Evolutionary conservation across 2,329 filamentous ascomycete genomes (phyloP).

Genomic region (Fusarium sp.): DNA sequence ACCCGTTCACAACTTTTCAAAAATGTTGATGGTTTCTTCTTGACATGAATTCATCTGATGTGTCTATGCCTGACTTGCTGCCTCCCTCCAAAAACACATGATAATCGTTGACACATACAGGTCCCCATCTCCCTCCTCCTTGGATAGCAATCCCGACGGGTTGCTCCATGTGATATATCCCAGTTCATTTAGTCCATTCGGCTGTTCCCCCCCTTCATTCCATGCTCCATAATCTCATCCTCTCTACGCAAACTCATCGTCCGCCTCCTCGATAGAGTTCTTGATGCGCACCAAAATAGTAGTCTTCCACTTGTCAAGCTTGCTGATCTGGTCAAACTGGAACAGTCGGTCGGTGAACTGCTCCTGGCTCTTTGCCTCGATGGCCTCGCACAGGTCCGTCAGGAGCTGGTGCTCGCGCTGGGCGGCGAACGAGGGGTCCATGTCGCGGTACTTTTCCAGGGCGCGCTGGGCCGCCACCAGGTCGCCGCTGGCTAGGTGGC

Average conservation of each 20-base stretch:
- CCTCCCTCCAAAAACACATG: conserved; percentile 4
- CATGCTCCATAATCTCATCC: neutral
- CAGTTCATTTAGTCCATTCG: conserved; percentile 17
- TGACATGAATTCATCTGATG: conserved; percentile 16
- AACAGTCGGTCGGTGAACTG: conserved; percentile 87
- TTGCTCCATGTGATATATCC: conserved; percentile 36
- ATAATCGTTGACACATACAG: conserved; percentile 14
- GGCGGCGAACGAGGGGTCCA: conserved; percentile 80
- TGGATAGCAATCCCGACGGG: conserved; percentile 12
- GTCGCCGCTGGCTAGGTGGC: conserved; percentile 81
- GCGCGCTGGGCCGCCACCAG: conserved; percentile 83
- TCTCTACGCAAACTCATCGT: conserved; percentile 58
- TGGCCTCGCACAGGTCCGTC: conserved; percentile 78
- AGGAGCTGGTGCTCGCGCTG: conserved; percentile 87
- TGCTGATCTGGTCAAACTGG: conserved; percentile 91
- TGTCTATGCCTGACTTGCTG: conserved; percentile 23
- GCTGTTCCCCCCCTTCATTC: neutral
- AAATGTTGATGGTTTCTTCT: neutral
- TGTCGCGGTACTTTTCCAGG: conserved; percentile 83
- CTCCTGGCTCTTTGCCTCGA: conserved; percentile 84
- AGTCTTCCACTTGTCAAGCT: conserved; percentile 98
- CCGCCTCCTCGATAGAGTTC: conserved; percentile 76
- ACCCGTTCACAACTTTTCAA: neutral
- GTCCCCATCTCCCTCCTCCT: conserved; percentile 16
- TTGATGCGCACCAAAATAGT: conserved; percentile 86